A percentile compares a stretch with the other conserved stretches of the same genome.
Conservation (phyloP, 305 asterid genomes). For the Withania somnifera region DNA sequence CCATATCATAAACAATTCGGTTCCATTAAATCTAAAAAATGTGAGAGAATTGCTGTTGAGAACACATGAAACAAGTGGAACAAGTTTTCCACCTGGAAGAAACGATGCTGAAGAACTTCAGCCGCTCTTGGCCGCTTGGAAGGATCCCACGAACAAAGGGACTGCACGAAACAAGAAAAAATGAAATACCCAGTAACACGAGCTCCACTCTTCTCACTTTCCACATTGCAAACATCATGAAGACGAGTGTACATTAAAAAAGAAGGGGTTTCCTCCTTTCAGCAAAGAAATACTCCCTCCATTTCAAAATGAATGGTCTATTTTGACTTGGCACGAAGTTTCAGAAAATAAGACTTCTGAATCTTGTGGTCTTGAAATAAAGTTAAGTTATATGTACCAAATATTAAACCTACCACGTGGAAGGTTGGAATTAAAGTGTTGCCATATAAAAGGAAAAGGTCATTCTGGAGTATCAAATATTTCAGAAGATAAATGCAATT, state of each 20-base stretch:
- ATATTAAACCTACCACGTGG: too few species aligned
- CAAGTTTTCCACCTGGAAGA: conserved; percentile 49
- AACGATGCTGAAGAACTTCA: conserved; percentile 67
- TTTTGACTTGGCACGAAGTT: too few species aligned
- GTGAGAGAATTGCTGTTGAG: not conserved
- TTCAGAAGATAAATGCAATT: not conserved
- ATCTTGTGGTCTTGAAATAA: too few species aligned
- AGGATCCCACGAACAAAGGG: conserved; percentile 73
- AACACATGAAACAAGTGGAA: not conserved
- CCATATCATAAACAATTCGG: conserved; percentile 23
- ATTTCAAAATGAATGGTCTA: too few species aligned
- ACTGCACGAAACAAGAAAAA: conserved; percentile 20
- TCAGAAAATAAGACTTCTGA: too few species aligned
- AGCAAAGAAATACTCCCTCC: not conserved
- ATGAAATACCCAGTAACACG: not conserved
- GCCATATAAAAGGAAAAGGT: too few species aligned
- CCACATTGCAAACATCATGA: not conserved
- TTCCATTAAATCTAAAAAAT: not conserved
- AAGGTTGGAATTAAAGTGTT: too few species aligned
- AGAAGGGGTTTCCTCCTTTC: not conserved
- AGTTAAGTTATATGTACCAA: too few species aligned
- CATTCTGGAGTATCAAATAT: too few species aligned
- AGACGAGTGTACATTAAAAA: not conserved
- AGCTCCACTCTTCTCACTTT: not conserved
- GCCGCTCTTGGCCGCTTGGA: conserved; percentile 60